Base-by-base conservation (phyloP, 2,329 filamentous ascomycete species). In the Diaporthe helianthi region DNA sequence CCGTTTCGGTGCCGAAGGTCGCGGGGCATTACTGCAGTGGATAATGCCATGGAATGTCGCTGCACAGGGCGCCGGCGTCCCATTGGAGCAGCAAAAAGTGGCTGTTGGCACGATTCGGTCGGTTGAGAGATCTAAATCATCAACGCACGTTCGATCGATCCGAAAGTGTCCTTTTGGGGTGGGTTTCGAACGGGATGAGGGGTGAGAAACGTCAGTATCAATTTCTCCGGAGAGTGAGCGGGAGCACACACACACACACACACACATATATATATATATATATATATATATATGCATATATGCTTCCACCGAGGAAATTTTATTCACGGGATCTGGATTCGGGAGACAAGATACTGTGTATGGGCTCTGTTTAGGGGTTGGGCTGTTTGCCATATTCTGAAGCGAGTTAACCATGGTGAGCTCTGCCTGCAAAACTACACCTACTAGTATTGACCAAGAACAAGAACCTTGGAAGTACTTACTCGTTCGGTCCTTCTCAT, bases 1-100 rank as follows among this genome's bases (percentile, higher is more conserved):
- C 55, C 55, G 54, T n/a, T 22, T 44, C 54, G 54, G 54, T 44
- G 38, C 54, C 55, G 38, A 33, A 38, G 8, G 38, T 61, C 19
- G 38, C 55, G 55, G 38, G 55, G 55, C 38, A 61, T 29, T 61
- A 41, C 55, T 61, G n/a, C n/a, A n/a, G n/a, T n/a, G 41, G 55
- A 24, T 22, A 7, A 22, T 2, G 38, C 26, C 55, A 38, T 46
- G 38, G 38, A 41, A 61, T 9, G 38, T 15, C 19, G 55, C 24
- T 41, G 41, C 55, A 61, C 55, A 46, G 26, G 26, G 55, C 24
- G 15, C 24, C 41, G 26, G 17, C 38, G 7, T 46, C 41, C 41
- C 26, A 33, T 33, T 31, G 19, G 38, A 44, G 19, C 26, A 46
- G 38, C 9, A 46, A 47, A 41, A 17, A n/a, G 6, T 31, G 41